These are phyloP conservation scores for Penicillium thymicola DNA, from an alignment of 2,329 filamentous ascomycete genomes.

Conservation along the genomic window DNA sequence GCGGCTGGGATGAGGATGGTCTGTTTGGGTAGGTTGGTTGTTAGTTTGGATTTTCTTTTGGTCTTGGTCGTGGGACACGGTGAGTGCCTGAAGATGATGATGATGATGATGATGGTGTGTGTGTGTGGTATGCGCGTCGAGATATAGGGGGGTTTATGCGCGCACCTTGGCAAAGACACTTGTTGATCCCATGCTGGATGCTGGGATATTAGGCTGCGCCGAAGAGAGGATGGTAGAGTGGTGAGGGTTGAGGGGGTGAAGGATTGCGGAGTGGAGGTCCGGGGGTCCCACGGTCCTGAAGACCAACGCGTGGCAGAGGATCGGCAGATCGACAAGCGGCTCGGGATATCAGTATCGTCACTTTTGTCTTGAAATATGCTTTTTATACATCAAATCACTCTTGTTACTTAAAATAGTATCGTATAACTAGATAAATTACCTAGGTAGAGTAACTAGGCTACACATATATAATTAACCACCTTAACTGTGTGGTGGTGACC, in stretches of 20 bases:
- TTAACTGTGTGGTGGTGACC: background rate
- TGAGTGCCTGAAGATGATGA: background rate
- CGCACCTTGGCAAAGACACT: slow-evolving; percentile 32
- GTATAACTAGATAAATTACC: background rate
- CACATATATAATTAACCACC: background rate
- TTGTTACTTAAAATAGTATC: background rate
- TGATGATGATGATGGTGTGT: background rate
- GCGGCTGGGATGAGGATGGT: slow-evolving; percentile 67
- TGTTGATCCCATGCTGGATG: slow-evolving; percentile 29
- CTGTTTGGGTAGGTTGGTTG: slow-evolving; percentile 40
- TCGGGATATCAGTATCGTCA: background rate
- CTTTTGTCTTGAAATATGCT: background rate
- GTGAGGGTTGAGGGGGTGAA: background rate
- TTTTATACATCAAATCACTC: background rate
- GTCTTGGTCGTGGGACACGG: background rate
- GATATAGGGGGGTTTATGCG: background rate
- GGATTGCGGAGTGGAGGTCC: background rate
- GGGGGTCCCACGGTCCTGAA: background rate
- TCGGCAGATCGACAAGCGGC: slow-evolving; percentile 5
- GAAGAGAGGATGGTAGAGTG: background rate
- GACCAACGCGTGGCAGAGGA: background rate
- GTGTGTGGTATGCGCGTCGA: background rate
- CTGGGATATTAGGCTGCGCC: background rate
- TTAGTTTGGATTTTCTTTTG: slow-evolving; percentile 1
- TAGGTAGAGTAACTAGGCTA: too few relatives aligned